Base-by-base conservation (phyloP, 2,329 filamentous ascomycete genomes). In the Leptographium wingfieldii region DNA sequence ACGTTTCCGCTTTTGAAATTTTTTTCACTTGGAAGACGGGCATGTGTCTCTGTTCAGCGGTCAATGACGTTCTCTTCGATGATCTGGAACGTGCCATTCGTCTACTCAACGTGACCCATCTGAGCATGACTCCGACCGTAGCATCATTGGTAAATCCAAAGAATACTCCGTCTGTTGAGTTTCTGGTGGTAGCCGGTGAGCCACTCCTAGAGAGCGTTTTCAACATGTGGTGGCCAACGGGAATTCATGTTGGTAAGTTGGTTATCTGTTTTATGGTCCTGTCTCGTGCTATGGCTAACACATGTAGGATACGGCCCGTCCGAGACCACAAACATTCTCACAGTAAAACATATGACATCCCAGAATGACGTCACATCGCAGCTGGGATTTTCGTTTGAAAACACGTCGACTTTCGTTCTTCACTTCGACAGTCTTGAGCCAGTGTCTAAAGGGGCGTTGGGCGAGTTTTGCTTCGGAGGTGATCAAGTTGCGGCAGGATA, bases 1-100 rank as follows among this genome's bases (percentile, higher is more conserved):
- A 95, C 67, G 85, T 95, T 2, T 95, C 90, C 0, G 87, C 95
- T 0, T 95, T 95, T 68, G 91, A 95, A 67, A 92, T 95, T 16
- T 92, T 95, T 69, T 95, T 90, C 66, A 77, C 90, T 0, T 95
- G 90, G 87, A 80, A 81, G 55, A 78, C 79, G 40, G 90, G 90
- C 4, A 89, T 92, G 76, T 87, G 86, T 62, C 76, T 96, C 14
- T 95, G 88, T 68, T 82, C 87, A 2, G 86, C 84, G 0, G 80
- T 77, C 0, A 91, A 92, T 65, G 87, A 94, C 65, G 79, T 82
- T 1, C 72, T 95, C 0, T 90, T 92, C 66, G 77, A 77, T 48
- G 84, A 95, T 65, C 74, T 95, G 10, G 88, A 91, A 69, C 70
- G 73, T 25, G 77, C 83, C 0, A 88, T 95, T 59, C 77, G 83